phyloP scores from a whole-genome alignment of 2,329 filamentous ascomycete genomes.

The Venturia asperata region DNA sequence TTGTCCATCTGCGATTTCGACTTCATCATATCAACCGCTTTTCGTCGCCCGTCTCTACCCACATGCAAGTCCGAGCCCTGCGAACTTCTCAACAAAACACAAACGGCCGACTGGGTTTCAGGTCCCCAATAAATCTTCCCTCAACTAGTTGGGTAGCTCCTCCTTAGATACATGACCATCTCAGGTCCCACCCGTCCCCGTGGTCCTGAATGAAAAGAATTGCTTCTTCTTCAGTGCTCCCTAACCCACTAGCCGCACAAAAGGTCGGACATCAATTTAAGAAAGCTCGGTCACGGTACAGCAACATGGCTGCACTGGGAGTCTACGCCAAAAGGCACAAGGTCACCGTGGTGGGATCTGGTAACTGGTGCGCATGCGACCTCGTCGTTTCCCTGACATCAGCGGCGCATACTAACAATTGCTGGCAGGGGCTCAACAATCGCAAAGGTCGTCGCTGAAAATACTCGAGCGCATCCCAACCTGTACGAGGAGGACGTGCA shows the following conservation, averaged over 20 bases:
- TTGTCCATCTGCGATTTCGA: not conserved
- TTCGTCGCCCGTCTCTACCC: not conserved
- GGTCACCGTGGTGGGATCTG: conserved; percentile 88
- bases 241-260: not conserved
- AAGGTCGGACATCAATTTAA: conserved; percentile 11
- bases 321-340: conserved; percentile 63
- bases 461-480: conserved; percentile 67
- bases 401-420: conserved; percentile 1
- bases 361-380: conserved; percentile 67
- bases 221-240: not conserved
- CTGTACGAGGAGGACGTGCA: conserved; percentile 85
- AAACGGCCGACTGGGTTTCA: not conserved
- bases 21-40: not conserved
- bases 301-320: conserved; percentile 10
- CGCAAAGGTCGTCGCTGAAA: conserved; percentile 93
- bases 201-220: conserved; percentile 8
- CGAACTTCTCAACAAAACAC: conserved; percentile 11
- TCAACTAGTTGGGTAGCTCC: not conserved
- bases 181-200: conserved; percentile 4
- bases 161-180: conserved; percentile 3
- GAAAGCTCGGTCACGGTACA: conserved; percentile 6
- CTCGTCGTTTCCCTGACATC: not conserved
- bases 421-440: conserved; percentile 80
- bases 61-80: conserved; percentile 9
- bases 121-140: not conserved